A percentile compares a stretch with the other conserved stretches of the same genome.
These are phyloP conservation scores for Candida dajiaensis DNA, from an alignment of 805 yeast genomes.

Conservation along the genomic window DNA sequence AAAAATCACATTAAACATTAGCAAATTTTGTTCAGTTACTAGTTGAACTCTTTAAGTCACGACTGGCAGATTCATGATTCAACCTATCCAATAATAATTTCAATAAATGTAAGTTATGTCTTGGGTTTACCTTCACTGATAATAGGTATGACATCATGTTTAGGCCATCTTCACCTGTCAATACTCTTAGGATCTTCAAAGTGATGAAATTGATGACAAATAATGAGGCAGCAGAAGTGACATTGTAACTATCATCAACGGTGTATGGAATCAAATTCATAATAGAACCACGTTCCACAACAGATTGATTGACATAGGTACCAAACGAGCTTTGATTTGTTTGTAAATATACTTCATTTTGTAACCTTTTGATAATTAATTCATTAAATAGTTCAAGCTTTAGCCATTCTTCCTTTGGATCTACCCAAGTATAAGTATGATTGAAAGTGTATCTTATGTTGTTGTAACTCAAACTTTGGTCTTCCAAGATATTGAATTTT, in stretches of 20 bases:
- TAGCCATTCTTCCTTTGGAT: slow-evolving; percentile 18
- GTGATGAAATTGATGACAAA: slow-evolving; percentile 18
- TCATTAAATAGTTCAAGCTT: slow-evolving; percentile 20
- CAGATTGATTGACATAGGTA: slow-evolving; percentile 14
- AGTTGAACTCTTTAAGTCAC: background rate
- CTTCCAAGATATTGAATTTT: slow-evolving; percentile 15
- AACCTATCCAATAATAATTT: slow-evolving; percentile 11
- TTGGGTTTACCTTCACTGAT: slow-evolving; percentile 18
- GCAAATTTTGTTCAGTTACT: background rate
- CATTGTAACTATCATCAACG: slow-evolving; percentile 14
- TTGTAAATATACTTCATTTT: slow-evolving; percentile 17
- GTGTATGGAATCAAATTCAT: slow-evolving; percentile 19
- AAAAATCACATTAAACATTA: background rate
- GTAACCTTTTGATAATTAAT: slow-evolving; percentile 17
- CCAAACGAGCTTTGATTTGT: slow-evolving; percentile 20
- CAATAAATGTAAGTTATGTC: slow-evolving; percentile 18
- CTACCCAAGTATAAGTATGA: slow-evolving; percentile 20
- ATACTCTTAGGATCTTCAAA: slow-evolving; percentile 16
- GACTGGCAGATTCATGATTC: background rate
- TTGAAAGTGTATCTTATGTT: slow-evolving; percentile 18
- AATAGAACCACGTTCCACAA: slow-evolving; percentile 18
- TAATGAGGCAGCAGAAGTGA: slow-evolving; percentile 16
- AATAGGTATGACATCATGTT: slow-evolving; percentile 18
- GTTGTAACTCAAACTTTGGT: slow-evolving; percentile 16
- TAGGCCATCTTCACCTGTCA: slow-evolving; percentile 16